Evolutionary conservation across 441 rosid genomes (phyloP).

Genomic region (Euphorbia celastroides): DNA sequence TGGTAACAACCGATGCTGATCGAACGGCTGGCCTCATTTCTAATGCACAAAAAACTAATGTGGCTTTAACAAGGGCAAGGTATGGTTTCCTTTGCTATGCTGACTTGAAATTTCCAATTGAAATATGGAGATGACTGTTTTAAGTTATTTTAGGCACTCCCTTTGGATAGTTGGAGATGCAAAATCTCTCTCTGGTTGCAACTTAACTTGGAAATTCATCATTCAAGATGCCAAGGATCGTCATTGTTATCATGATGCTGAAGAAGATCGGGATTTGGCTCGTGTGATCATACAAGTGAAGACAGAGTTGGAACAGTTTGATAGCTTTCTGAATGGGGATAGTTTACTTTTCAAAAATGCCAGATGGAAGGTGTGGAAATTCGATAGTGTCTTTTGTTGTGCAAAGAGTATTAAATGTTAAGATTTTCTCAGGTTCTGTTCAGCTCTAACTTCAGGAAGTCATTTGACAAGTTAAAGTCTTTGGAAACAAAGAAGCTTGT

Average conservation of each 20-base stretch:
- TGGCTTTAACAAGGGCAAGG: slow-evolving; percentile 43
- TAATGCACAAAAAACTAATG: slow-evolving; percentile 25
- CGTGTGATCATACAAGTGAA: slow-evolving; percentile 26
- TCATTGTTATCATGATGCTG: slow-evolving; percentile 38
- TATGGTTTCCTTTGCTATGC: background rate
- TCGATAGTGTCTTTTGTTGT: background rate
- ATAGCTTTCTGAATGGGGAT: slow-evolving; percentile 31
- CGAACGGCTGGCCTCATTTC: slow-evolving; percentile 25
- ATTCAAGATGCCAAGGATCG: slow-evolving; percentile 37
- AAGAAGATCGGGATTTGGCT: slow-evolving; percentile 35
- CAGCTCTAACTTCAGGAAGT: slow-evolving; percentile 35
- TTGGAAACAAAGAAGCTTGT: slow-evolving; percentile 19
- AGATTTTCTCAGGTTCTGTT: slow-evolving; percentile 28
- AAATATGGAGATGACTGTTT: background rate
- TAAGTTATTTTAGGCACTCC: slow-evolving; percentile 21
- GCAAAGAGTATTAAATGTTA: background rate
- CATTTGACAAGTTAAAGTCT: slow-evolving; percentile 33
- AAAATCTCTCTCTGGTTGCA: slow-evolving; percentile 22
- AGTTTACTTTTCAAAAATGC: slow-evolving; percentile 28
- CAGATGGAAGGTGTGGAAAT: slow-evolving; percentile 40
- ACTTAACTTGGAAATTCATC: slow-evolving; percentile 36
- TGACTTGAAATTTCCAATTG: background rate
- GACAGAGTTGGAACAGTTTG: slow-evolving; percentile 32
- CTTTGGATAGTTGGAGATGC: slow-evolving; percentile 47
- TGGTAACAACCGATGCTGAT: slow-evolving; percentile 25